phyloP scores from a whole-genome alignment of 2,329 filamentous ascomycete species.

The Colletotrichum agaves region DNA sequence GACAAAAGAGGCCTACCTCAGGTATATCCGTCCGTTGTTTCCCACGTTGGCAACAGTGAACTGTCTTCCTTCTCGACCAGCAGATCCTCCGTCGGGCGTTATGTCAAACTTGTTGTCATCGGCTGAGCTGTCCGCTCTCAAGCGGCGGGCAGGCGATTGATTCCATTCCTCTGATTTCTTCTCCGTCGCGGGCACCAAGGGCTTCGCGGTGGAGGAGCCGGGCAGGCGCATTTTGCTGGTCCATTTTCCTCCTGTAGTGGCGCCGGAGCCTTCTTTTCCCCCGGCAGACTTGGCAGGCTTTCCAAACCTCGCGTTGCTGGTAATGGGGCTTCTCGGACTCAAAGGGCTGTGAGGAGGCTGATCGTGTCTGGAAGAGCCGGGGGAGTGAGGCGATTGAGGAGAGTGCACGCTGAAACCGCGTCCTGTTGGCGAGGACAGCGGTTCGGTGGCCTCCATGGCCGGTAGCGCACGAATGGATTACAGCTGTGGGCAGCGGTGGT shows the following conservation, averaged over 20 bases:
- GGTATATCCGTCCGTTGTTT: slow-evolving; percentile 83
- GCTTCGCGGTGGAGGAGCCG: slow-evolving; percentile 44
- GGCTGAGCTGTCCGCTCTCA: slow-evolving; percentile 58
- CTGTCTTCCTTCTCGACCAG: slow-evolving; percentile 73
- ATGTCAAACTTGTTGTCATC: slow-evolving; percentile 67
- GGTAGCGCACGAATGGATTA: slow-evolving; percentile 16
- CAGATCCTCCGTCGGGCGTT: slow-evolving; percentile 69
- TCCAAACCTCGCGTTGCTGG: slow-evolving; percentile 36
- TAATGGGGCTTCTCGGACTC: slow-evolving; percentile 21
- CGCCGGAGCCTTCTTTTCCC: slow-evolving; percentile 37
- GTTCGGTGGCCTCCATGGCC: slow-evolving; percentile 43
- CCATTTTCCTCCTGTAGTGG: slow-evolving; percentile 36
- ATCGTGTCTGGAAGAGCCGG: slow-evolving; percentile 22
- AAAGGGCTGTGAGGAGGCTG: slow-evolving; percentile 25
- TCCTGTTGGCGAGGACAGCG: slow-evolving; percentile 28
- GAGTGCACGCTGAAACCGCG: slow-evolving; percentile 31
- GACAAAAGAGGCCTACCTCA: slow-evolving; percentile 68
- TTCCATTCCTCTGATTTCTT: slow-evolving; percentile 55
- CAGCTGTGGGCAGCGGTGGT: slow-evolving; percentile 34
- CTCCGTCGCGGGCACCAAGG: slow-evolving; percentile 59
- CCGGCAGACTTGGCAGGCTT: slow-evolving; percentile 40
- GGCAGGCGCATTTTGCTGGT: slow-evolving; percentile 44
- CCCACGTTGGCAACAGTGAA: slow-evolving; percentile 86
- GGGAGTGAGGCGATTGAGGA: slow-evolving; percentile 18
- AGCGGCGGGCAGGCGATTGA: slow-evolving; percentile 46